Percentiles rank a stretch among this genome's conserved stretches.
Evolutionary conservation across 371 early-diverging fungal species (phyloP).

Genomic region (Mucor circinelloides): DNA sequence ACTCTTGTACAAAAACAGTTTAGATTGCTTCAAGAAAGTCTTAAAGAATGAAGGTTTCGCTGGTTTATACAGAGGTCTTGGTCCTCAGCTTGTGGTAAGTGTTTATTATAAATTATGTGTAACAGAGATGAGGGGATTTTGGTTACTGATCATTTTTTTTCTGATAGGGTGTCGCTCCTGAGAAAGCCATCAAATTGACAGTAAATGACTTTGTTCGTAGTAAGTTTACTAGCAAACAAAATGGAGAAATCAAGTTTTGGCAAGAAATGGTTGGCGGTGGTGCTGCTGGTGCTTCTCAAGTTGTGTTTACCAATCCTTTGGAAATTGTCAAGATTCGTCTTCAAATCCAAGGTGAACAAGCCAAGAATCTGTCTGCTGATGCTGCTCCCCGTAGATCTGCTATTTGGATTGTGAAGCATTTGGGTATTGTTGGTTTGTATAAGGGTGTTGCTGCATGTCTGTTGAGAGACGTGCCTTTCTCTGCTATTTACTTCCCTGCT

Average conservation of each 20-base stretch:
- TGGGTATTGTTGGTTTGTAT: slow-evolving; percentile 95
- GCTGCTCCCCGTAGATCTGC: slow-evolving; percentile 76
- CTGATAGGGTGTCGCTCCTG: slow-evolving; percentile 88
- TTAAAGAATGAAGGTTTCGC: slow-evolving; percentile 88
- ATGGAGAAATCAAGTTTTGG: slow-evolving; percentile 75
- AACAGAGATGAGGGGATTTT: not conserved
- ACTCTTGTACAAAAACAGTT: slow-evolving; percentile 89
- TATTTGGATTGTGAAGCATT: slow-evolving; percentile 85
- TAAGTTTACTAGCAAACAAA: slow-evolving; percentile 66
- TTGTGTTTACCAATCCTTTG: slow-evolving; percentile 93
- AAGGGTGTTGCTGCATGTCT: slow-evolving; percentile 94
- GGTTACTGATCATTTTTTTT: slow-evolving; percentile 17
- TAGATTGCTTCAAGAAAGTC: slow-evolving; percentile 95
- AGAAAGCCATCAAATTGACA: slow-evolving; percentile 98
- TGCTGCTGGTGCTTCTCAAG: slow-evolving; percentile 92
- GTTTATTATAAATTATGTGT: not conserved
- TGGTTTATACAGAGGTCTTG: slow-evolving; percentile 94
- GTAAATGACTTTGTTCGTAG: slow-evolving; percentile 92
- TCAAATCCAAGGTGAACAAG: slow-evolving; percentile 85
- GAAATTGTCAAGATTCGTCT: slow-evolving; percentile 98
- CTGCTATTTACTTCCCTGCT: slow-evolving; percentile 95
- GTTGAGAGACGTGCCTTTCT: slow-evolving; percentile 96
- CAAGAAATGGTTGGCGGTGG: slow-evolving; percentile 90
- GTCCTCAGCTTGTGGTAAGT: slow-evolving; percentile 93
- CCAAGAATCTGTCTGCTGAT: slow-evolving; percentile 44